Base-by-base conservation (phyloP, 192 early-diverging fungal species). In the Coemansia nantahalensis region DNA sequence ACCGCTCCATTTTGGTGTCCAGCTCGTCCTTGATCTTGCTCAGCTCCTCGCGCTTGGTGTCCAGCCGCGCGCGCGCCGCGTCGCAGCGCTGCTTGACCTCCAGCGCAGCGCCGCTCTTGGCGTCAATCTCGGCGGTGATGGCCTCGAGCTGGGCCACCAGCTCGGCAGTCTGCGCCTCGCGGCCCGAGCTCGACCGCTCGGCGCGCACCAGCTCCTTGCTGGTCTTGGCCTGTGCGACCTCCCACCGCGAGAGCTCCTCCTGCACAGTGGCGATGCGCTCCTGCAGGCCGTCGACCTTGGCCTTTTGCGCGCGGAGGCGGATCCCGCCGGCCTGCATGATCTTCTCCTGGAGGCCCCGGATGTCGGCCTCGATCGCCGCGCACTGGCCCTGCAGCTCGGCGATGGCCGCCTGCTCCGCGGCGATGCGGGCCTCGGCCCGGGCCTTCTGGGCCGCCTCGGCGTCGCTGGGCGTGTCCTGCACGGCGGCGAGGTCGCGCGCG, bases 281-380 rank as follows among this genome's bases (percentile, higher is more conserved):
- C 21, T 76, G 67, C 36, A 97, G 59, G 14, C 84, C 83, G 45
- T 94, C 90, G 10, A 93, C 89, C 21, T 83, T 88, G 36, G 85
- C 80, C 44, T 90, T 91, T 68, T 99, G 95, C 5, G 82, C 65
- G 39, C 95, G 82, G 26, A 99, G 68, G 61, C 85, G 81, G 42
- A 90, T 86, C 35, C 92, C 95, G 50, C 96, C 96, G 30, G 83
- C 87, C 56, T 94, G 83, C 65, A 97, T 73, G 49, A 99, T 95
- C 51, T 92, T 82, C 33, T 92, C 85, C 45, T 97, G 93, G 17
- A 98, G 74, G 28, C 73, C 65, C 35, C 82, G 80, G 51, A 99
- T 95, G 36, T 83, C 85, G 4, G 71, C 82, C 51, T 97, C 84
- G 41, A 98, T 85, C 11, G 65, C 62, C 12, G 74, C 50, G 13